phyloP scores from a whole-genome alignment of 1,284 basidiomycete genomes.

The Cryptococcus sp. region DNA sequence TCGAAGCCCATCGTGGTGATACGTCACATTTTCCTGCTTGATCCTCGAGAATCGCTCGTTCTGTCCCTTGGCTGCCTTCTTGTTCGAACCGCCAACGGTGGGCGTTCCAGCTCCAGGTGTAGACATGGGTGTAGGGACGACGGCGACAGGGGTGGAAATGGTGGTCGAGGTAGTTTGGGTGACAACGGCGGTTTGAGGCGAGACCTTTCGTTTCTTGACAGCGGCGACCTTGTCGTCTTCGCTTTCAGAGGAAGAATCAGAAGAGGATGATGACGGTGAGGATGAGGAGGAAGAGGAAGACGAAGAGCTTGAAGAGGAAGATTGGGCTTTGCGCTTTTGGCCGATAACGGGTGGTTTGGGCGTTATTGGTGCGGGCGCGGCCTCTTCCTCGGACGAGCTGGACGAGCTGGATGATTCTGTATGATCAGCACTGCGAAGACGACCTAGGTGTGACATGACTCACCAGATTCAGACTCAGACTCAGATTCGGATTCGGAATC shows the following conservation, averaged over 20 bases:
- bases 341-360: constrained; percentile 7
- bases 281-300: constrained; percentile 14
- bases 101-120: constrained; percentile 12
- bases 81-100: constrained; percentile 13
- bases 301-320: constrained; percentile 8
- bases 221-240: constrained; percentile 32
- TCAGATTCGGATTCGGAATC: neutral
- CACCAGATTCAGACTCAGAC: constrained; percentile 6
- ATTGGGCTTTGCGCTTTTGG: constrained; percentile 14
- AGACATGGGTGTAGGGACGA: constrained; percentile 14
- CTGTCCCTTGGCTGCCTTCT: constrained; percentile 25
- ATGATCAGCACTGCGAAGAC: neutral
- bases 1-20: constrained; percentile 57
- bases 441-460: neutral
- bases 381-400: constrained; percentile 7
- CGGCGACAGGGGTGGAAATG: constrained; percentile 11
- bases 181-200: constrained; percentile 43
- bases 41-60: constrained; percentile 72
- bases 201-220: constrained; percentile 28
- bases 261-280: constrained; percentile 7
- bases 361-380: neutral
- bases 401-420: constrained; percentile 8
- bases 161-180: constrained; percentile 18
- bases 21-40: constrained; percentile 60
- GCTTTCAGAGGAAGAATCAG: constrained; percentile 13